phyloP scores from a whole-genome alignment of 345 rosid species.

The Eucalyptus pauciflora region DNA sequence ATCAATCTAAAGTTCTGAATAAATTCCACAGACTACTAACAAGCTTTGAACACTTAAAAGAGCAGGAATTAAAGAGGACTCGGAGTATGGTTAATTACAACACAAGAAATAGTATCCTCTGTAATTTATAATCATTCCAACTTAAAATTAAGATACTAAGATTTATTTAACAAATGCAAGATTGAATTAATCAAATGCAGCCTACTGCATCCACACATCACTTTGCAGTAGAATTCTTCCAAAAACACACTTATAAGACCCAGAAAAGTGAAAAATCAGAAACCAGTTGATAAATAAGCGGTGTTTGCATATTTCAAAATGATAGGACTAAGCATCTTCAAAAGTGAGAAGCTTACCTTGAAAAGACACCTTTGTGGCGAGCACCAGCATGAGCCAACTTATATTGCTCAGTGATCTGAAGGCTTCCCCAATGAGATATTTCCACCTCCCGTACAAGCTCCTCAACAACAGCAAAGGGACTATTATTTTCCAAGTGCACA shows the following conservation, averaged over 20 bases:
- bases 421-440: conserved; percentile 96
- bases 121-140: neutral
- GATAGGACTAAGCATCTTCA: neutral
- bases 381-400: conserved; percentile 91
- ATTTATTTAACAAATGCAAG: neutral
- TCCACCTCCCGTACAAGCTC: conserved; percentile 93
- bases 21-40: neutral
- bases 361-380: conserved; percentile 87
- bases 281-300: neutral
- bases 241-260: neutral
- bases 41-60: neutral
- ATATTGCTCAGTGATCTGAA: conserved; percentile 86
- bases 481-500: conserved; percentile 87
- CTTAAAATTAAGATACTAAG: neutral
- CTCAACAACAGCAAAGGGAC: conserved; percentile 96
- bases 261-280: neutral
- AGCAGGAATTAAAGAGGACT: neutral
- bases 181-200: neutral
- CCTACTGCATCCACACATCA: neutral
- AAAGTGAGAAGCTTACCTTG: conserved; percentile 48
- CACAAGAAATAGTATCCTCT: neutral
- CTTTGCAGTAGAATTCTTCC: neutral
- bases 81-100: neutral
- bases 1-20: neutral
- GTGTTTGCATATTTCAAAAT: neutral